Conservation (phyloP, 148 eudicot species). For the Fallopia convolvulus region DNA sequence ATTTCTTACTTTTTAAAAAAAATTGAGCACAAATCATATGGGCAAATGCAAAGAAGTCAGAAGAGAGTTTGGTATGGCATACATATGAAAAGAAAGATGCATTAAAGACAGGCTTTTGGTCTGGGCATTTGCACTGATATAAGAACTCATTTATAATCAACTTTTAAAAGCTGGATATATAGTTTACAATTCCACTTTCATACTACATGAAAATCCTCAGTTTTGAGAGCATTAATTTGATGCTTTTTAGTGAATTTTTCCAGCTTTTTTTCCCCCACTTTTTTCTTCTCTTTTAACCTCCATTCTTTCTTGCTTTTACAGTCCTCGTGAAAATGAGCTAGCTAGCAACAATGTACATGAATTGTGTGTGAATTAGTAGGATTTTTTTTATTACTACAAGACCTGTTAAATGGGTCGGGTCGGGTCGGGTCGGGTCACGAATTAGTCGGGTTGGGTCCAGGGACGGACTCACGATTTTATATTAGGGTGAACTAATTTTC, state of each 20-base stretch:
- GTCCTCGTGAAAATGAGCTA: constrained; percentile 2
- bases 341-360: background rate
- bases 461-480: no score
- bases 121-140: constrained; percentile 2
- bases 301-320: background rate
- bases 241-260: background rate
- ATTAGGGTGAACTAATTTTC: no score
- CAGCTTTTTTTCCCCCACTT: background rate
- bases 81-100: background rate
- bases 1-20: no score
- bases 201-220: background rate
- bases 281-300: background rate
- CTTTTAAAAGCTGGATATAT: background rate
- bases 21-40: background rate
- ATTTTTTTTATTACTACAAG: background rate
- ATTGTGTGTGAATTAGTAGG: constrained; percentile 1
- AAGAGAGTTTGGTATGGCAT: background rate
- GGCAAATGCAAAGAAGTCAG: constrained; percentile 1
- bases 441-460: no score
- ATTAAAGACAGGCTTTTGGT: constrained; percentile 9
- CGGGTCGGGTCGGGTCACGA: no score
- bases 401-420: no score
- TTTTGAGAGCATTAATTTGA: background rate
- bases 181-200: constrained; percentile 4
- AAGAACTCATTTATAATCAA: background rate